phyloP scores from a whole-genome alignment of 2,329 filamentous ascomycete species.

The Sordariomycetes sp. region DNA sequence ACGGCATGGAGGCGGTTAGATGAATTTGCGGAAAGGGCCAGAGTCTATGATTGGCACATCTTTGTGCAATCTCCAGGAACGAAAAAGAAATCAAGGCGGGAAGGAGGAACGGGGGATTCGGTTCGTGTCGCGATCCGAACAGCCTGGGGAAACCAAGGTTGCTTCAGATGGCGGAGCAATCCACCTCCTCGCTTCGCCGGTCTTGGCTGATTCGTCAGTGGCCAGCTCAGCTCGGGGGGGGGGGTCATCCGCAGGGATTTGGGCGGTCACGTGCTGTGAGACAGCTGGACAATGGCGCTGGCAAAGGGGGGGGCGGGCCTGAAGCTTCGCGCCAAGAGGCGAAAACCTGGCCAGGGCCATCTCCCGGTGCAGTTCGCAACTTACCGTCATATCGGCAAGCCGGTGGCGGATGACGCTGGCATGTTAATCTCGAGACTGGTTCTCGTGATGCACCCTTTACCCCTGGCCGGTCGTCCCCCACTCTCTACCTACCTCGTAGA shows the following conservation, averaged over 20 bases:
- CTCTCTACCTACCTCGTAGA: no score
- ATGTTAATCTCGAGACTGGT: no score
- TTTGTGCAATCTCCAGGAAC: neutral
- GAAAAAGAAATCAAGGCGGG: neutral
- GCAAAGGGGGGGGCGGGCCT: no score
- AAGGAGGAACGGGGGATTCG: neutral
- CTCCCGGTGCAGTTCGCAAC: no score
- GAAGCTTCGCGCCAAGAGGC: no score
- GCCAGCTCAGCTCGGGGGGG: neutral
- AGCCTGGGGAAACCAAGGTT: neutral
- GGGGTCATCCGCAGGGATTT: no score
- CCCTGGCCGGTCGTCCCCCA: no score
- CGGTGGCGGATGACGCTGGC: no score
- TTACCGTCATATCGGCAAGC: no score
- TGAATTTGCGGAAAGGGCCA: neutral
- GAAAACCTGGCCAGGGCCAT: no score
- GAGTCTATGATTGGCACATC: neutral
- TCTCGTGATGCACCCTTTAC: no score
- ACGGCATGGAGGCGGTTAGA: conserved; percentile 3
- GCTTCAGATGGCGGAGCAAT: neutral
- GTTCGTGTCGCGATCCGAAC: neutral
- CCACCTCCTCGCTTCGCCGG: neutral
- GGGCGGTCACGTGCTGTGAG: neutral
- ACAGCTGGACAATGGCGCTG: neutral
- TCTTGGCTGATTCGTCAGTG: neutral